A percentile compares a stretch with the other conserved stretches of the same genome.
Evolutionary conservation across 2,329 filamentous ascomycete genomes (phyloP).

Genomic region (Sclerotinia sclerotiorum): DNA sequence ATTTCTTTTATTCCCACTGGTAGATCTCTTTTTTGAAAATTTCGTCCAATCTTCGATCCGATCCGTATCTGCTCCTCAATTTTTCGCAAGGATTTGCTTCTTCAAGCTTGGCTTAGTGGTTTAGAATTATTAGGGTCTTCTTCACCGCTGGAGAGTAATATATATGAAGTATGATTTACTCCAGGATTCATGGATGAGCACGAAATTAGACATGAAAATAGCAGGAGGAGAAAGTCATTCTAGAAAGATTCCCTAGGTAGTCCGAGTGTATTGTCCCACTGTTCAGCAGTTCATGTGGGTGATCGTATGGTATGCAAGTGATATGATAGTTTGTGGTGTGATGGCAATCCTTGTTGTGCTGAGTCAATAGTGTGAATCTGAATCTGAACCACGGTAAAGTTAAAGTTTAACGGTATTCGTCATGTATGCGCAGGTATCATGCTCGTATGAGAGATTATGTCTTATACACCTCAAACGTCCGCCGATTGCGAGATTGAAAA

Average conservation of each 20-base stretch:
- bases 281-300: constrained; percentile 10
- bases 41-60: not conserved
- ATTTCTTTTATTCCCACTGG: not conserved
- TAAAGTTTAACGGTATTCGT: not conserved
- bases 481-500: constrained; percentile 3
- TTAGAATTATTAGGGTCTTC: not conserved
- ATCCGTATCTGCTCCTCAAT: not conserved
- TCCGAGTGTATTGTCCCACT: constrained; percentile 4
- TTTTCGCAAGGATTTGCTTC: not conserved
- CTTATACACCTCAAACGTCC: not conserved
- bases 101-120: not conserved
- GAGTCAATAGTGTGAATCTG: not conserved
- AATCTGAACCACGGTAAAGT: constrained; percentile 9
- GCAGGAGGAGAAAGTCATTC: not conserved
- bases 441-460: constrained; percentile 1
- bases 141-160: constrained; percentile 4
- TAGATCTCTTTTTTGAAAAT: not conserved
- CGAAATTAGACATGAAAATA: constrained; percentile 8
- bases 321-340: constrained; percentile 3
- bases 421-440: constrained; percentile 10
- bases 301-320: constrained; percentile 16
- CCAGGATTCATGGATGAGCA: not conserved
- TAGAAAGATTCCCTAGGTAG: not conserved
- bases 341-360: not conserved
- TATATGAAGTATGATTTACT: constrained; percentile 8